Evolutionary conservation across 2,329 filamentous ascomycete species (phyloP).

Genomic region (Fusarium penzigii): DNA sequence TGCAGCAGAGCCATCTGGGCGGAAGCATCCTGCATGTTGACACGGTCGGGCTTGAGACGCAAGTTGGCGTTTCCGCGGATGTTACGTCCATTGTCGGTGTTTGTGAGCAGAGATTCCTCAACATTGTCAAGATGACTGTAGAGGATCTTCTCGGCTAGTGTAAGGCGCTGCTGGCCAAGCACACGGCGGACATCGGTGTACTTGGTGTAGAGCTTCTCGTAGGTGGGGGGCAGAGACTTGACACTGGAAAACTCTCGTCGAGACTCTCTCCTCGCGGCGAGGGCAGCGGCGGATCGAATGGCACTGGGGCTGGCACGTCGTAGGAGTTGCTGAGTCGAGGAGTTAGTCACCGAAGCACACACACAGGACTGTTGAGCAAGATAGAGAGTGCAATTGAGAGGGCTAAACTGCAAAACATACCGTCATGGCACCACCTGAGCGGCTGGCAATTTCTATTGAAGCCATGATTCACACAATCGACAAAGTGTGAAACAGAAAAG

Average conservation of each 20-base stretch:
- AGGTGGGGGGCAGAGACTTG: slow-evolving; percentile 64
- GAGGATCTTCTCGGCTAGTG: slow-evolving; percentile 95
- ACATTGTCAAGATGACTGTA: slow-evolving; percentile 92
- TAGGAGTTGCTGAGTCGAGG: slow-evolving; percentile 37
- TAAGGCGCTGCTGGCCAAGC: slow-evolving; percentile 68
- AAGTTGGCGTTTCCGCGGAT: slow-evolving; percentile 89
- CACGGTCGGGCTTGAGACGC: slow-evolving; percentile 94
- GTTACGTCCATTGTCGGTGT: slow-evolving; percentile 79
- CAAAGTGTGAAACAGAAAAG: too few species aligned
- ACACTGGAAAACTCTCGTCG: slow-evolving; percentile 42
- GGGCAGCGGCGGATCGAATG: slow-evolving; percentile 25
- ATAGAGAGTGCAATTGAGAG: not conserved
- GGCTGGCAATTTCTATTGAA: slow-evolving; percentile 51
- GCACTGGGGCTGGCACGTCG: slow-evolving; percentile 36
- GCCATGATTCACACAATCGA: slow-evolving; percentile 41
- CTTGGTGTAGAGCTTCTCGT: slow-evolving; percentile 76
- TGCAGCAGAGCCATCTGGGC: slow-evolving; percentile 98
- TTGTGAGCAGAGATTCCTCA: slow-evolving; percentile 81
- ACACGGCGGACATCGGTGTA: slow-evolving; percentile 75
- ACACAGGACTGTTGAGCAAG: not conserved
- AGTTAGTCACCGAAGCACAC: not conserved
- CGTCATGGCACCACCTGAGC: slow-evolving; percentile 49
- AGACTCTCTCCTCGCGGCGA: slow-evolving; percentile 35
- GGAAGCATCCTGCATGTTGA: slow-evolving; percentile 98
- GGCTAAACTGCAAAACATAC: slow-evolving; percentile 33